These are phyloP conservation scores for Talaromyces atroroseus DNA, from an alignment of 2,329 filamentous ascomycete species.

Conservation along the genomic window DNA sequence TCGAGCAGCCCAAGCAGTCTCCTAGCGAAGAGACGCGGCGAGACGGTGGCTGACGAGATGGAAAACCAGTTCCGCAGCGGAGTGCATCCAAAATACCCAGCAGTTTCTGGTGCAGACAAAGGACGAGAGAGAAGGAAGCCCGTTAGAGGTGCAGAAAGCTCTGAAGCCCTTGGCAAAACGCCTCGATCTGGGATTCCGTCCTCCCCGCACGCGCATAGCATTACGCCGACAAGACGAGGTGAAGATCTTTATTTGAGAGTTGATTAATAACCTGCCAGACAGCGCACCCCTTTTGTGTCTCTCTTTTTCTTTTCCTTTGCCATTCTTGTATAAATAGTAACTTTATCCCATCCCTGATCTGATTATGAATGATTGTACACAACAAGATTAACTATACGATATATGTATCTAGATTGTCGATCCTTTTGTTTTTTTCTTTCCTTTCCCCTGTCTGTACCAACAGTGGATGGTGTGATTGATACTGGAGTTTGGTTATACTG, in stretches of 20 bases:
- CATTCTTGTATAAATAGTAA: conserved; percentile 5
- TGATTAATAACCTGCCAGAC: conserved; percentile 1
- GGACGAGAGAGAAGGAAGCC: not conserved
- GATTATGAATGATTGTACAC: not conserved
- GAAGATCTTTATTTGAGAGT: conserved; percentile 14
- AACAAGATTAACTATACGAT: not conserved
- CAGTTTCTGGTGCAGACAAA: not conserved
- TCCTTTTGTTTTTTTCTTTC: not conserved
- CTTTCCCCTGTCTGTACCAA: not conserved
- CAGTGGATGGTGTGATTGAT: not conserved
- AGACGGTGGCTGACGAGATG: conserved; percentile 17
- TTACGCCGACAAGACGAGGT: conserved; percentile 14
- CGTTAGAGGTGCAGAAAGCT: not conserved
- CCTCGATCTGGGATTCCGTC: not conserved
- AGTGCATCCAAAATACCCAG: not conserved
- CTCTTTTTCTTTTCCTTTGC: not conserved
- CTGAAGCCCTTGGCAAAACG: not conserved
- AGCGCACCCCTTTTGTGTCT: not conserved
- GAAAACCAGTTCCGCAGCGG: conserved; percentile 14
- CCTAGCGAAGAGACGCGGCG: conserved; percentile 20
- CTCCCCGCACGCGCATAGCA: conserved; percentile 9
- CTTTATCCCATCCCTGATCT: not conserved
- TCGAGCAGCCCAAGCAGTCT: conserved; percentile 15
- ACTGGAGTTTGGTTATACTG: not conserved
- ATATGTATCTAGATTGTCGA: not conserved